Conservation (phyloP, 140 eudicot genomes). For the Artemisia princeps region DNA sequence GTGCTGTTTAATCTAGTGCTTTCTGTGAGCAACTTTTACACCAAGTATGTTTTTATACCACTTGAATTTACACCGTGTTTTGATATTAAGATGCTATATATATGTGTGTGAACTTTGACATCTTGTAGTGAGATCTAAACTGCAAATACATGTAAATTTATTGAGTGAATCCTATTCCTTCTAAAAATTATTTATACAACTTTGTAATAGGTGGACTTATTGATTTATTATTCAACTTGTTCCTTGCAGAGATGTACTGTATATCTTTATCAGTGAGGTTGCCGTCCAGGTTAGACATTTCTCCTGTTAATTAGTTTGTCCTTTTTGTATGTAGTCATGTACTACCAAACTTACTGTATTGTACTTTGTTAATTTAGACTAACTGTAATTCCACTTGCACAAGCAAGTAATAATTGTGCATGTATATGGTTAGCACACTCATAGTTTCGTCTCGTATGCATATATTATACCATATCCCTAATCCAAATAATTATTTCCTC, state of each 20-base stretch:
- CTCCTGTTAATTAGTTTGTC: neutral
- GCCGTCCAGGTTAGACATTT: slow-evolving; percentile 56
- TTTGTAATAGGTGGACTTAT: slow-evolving; percentile 5
- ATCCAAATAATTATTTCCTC: no score
- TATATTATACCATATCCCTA: no score
- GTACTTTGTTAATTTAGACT: neutral
- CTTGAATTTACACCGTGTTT: neutral
- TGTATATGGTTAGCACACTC: no score
- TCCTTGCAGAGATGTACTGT: slow-evolving; percentile 51
- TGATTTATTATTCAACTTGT: slow-evolving; percentile 17
- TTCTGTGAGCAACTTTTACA: slow-evolving; percentile 47
- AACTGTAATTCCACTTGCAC: neutral
- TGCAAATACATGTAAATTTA: neutral
- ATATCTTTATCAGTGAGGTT: slow-evolving; percentile 57
- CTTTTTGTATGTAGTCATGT: neutral
- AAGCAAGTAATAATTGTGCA: no score
- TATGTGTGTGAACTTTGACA: slow-evolving; percentile 17
- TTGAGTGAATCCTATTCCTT: neutral
- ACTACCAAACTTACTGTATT: no score
- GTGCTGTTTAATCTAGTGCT: slow-evolving; percentile 58
- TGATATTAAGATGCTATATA: slow-evolving; percentile 8
- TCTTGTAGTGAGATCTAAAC: slow-evolving; percentile 11
- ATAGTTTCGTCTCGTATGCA: no score
- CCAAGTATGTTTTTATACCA: slow-evolving; percentile 38
- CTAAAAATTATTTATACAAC: neutral